Evolutionary conservation across 176 grass and related monocot genomes (phyloP).

Genomic region (Luzula sylvatica): DNA sequence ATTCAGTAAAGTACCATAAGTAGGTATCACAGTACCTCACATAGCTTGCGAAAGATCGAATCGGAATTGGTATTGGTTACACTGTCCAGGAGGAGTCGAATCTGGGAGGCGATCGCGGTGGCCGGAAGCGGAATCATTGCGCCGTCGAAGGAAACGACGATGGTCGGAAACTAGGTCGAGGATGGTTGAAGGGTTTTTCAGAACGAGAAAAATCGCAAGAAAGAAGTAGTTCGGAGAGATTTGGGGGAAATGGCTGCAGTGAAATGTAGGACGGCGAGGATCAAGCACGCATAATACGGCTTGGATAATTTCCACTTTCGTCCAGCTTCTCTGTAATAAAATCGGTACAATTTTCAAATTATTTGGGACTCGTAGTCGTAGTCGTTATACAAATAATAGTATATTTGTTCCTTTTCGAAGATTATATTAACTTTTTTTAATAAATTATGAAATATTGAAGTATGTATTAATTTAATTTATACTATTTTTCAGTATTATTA

Average conservation of each 20-base stretch:
- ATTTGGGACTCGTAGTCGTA: too few species aligned
- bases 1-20: neutral
- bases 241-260: neutral
- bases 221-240: too few species aligned
- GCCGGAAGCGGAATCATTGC: constrained; percentile 50
- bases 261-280: neutral
- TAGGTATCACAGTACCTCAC: constrained; percentile 19
- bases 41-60: constrained; percentile 27
- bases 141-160: constrained; percentile 16
- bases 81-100: constrained; percentile 48
- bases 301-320: too few species aligned
- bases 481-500: too few species aligned
- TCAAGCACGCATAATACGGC: neutral
- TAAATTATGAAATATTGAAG: too few species aligned
- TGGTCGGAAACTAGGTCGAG: constrained; percentile 7
- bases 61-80: constrained; percentile 42
- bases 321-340: too few species aligned
- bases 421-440: too few species aligned
- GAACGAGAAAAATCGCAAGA: too few species aligned
- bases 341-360: too few species aligned
- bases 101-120: constrained; percentile 41
- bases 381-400: too few species aligned
- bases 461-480: too few species aligned
- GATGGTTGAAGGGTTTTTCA: constrained; percentile 21
- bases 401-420: too few species aligned